Evolutionary conservation across 2,329 filamentous ascomycete genomes (phyloP), one percentile per base, ranked within the genome.

Genomic region (Claviceps humidiphila): DNA sequence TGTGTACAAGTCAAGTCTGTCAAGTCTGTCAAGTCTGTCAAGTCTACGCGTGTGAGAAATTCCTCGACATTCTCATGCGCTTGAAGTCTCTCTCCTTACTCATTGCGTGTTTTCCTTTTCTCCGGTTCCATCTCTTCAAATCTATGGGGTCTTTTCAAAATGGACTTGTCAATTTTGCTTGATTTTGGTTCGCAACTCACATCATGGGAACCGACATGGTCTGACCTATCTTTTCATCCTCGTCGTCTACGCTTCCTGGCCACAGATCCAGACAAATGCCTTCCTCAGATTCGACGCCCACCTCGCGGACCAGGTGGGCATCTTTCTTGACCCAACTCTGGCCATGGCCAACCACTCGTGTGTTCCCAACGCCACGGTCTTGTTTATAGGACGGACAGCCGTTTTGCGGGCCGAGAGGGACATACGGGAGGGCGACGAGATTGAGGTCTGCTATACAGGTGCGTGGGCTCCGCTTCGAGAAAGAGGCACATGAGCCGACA

Each of bases 321-420:
- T 81, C 34, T 82, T 78, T 55, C 65, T 83, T 40, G 75, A 81
- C 56, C 70, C 76, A 1, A 71, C 63, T 3, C 66, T 81, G 43
- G 75, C 78, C 53, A 80, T 82, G 73, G 71, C 73, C 22, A 84
- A 84, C 56, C 81, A 84, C 60, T 80, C 78, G 0, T 84, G 81
- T 56, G 61, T 74, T 2, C 80, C 80, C 3, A 83, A 81, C 56
- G 77, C 80, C 1, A 68, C 74, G 47, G 75, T 84, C 16, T 71
- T 74, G 44, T 82, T 82, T 50, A 58, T 72, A 41, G 75, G 75
- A 4, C 70, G 78, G 5, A 69, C 64, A 4, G 74, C 77, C 3
- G 64, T 74, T 2, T 63, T 84, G 14, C 69, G 74, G 40, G 76
- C 80, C 2, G 69, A 75, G 51, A 62, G 59, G 22, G 62, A 67